These are phyloP conservation scores for Digitaria exilis DNA, from an alignment of 202 grass and related monocot species.

Conservation along the genomic window DNA sequence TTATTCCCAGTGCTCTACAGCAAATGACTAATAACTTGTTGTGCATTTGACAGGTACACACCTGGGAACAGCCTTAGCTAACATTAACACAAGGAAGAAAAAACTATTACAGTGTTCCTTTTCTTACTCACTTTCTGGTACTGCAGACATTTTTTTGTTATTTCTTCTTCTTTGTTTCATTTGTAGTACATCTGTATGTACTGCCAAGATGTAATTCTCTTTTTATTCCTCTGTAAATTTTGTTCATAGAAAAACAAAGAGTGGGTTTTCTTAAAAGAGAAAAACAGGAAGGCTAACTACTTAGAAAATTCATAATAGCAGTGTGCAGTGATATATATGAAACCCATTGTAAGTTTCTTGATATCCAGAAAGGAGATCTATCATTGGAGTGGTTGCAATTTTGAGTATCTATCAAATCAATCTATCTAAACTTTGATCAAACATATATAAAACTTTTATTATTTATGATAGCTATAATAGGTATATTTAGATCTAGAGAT, in stretches of 20 bases:
- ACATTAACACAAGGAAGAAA: conserved; percentile 3
- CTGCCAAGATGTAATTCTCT: neutral
- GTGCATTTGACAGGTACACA: conserved; percentile 48
- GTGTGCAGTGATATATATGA: neutral
- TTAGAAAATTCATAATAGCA: neutral
- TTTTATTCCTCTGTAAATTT: neutral
- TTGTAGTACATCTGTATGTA: conserved; percentile 8
- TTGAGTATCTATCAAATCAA: too few species aligned
- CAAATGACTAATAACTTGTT: conserved; percentile 8
- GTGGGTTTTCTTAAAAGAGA: neutral
- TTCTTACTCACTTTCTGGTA: neutral
- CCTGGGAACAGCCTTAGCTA: conserved; percentile 61
- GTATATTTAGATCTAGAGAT: too few species aligned
- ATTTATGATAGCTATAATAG: too few species aligned
- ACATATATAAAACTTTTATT: too few species aligned
- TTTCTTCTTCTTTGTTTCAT: neutral
- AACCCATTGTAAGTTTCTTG: neutral
- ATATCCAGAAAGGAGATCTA: neutral
- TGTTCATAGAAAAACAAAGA: neutral
- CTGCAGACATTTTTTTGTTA: neutral
- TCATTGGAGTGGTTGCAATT: neutral
- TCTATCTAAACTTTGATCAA: too few species aligned
- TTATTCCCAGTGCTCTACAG: neutral
- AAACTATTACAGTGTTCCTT: neutral
- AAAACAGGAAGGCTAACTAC: neutral